Evolutionary conservation across 805 yeast genomes (phyloP), one percentile per base, ranked within the genome.

Genomic region (Starmerella etchellsii): DNA sequence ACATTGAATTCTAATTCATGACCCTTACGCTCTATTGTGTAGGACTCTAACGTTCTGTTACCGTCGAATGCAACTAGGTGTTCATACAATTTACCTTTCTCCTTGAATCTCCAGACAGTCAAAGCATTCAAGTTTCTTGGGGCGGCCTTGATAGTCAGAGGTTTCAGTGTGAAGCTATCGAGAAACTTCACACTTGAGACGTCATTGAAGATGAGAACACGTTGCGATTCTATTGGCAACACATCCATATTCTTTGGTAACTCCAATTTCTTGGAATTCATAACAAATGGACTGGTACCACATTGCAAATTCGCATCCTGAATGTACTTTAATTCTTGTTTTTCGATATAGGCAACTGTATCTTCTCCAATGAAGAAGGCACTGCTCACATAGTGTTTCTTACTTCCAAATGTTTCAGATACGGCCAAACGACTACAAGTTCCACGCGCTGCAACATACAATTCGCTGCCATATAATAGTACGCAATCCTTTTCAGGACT

Each of bases 41-140:
- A 45, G 14, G 49, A 39, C 29, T 41, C 43, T 2, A 44, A 16
- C n/a, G 14, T 18, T 2, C 39, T 37, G 11, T 22, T n/a, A 8
- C 43, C 43, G n/a, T 34, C 41, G 2, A 37, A 18, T 9, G 41
- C 34, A 1, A 45, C 22, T 2, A 45, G 33, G 9, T 45, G 45
- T 30, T 45, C 46, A 19, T 15, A 37, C n/a, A 15, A 3, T 3
- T 26, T 28, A 2, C 40, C 46, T 1, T 36, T 15, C 11, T n/a
- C 18, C 4, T 21, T 16, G n/a, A 45, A 36, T 15, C 22, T 29
- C 46, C 49, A 45, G 5, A 45, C 14, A 1, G 27, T 3, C 16
- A 34, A 24, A 7, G 14, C 15, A 13, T 14, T 20, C 33, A 28
- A 26, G 2, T 21, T 25, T 0, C 40, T 31, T 2, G 31, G 26